Conservation (phyloP, 768 basidiomycete species). For the Agaricus bisporus region DNA sequence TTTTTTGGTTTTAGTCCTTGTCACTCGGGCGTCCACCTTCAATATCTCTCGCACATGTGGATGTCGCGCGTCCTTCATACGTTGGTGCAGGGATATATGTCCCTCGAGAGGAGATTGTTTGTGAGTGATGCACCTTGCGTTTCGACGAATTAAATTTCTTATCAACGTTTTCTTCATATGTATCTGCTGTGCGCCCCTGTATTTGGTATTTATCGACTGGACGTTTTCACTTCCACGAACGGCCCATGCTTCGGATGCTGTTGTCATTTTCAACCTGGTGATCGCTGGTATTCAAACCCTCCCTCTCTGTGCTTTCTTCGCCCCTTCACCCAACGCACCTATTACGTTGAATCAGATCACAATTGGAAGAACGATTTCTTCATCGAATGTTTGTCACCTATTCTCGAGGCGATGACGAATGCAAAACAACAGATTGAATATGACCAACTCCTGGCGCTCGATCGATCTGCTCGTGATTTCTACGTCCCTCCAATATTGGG, state of each 20-base stretch:
- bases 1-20: slow-evolving; percentile 39
- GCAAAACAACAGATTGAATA: slow-evolving; percentile 49
- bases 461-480: slow-evolving; percentile 51
- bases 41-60: slow-evolving; percentile 58
- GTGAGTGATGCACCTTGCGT: slow-evolving; percentile 25
- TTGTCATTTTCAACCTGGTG: no score
- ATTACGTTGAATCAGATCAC: slow-evolving; percentile 39
- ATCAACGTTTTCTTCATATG: no score
- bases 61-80: slow-evolving; percentile 50
- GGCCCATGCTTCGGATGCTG: no score
- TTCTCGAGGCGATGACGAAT: slow-evolving; percentile 48
- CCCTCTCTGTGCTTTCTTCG: background rate
- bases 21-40: slow-evolving; percentile 71
- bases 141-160: background rate
- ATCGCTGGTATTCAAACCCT: no score
- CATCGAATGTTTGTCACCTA: slow-evolving; percentile 53
- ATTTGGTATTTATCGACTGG: background rate
- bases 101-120: slow-evolving; percentile 43
- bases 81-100: slow-evolving; percentile 40
- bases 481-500: slow-evolving; percentile 44
- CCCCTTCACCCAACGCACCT: background rate
- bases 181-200: background rate
- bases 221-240: no score
- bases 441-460: slow-evolving; percentile 43
- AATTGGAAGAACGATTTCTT: slow-evolving; percentile 70